A percentile compares a stretch with the other conserved stretches of the same genome.
These are phyloP conservation scores for Chlamydomonas reinhardtii DNA, from an alignment of 163 green algal genomes.

Conservation along the genomic window DNA sequence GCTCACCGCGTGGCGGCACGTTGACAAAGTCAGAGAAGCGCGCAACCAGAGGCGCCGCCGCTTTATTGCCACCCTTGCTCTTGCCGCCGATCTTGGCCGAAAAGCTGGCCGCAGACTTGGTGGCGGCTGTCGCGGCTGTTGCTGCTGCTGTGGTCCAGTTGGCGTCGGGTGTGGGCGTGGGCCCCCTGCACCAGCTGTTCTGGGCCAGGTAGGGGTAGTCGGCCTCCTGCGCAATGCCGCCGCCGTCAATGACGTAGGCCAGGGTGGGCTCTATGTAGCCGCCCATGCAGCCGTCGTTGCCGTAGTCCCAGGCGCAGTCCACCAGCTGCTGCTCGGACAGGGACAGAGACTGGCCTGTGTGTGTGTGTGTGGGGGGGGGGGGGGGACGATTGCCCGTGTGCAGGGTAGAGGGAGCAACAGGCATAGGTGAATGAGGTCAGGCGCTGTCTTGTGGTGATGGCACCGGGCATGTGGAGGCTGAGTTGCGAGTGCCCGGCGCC, in stretches of 20 bases:
- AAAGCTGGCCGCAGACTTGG: too few relatives aligned
- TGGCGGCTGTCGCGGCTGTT: too few relatives aligned
- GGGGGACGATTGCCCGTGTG: not conserved
- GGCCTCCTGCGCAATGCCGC: constrained; percentile 62
- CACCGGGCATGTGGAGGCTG: too few relatives aligned
- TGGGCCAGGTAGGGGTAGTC: constrained; percentile 71
- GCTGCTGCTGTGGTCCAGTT: too few relatives aligned
- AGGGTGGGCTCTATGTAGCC: constrained; percentile 69
- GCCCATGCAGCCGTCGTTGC: constrained; percentile 61
- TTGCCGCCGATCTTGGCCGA: not conserved
- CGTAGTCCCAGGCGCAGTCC: constrained; percentile 87
- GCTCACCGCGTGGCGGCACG: constrained; percentile 49
- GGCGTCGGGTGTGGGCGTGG: too few relatives aligned
- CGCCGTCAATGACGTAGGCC: constrained; percentile 71
- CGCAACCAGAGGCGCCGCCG: not conserved
- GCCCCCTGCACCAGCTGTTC: constrained; percentile 65
- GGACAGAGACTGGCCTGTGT: constrained; percentile 51
- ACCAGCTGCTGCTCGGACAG: constrained; percentile 89
- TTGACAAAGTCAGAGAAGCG: constrained; percentile 69
- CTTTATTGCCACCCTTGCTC: not conserved
- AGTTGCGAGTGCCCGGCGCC: too few relatives aligned
- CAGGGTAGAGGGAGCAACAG: not conserved
- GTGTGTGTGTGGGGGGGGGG: not conserved
- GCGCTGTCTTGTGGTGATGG: too few relatives aligned
- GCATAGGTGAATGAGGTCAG: not conserved